Conservation (phyloP, 2,329 filamentous ascomycete genomes). For the Neonectria neomacrospora region DNA sequence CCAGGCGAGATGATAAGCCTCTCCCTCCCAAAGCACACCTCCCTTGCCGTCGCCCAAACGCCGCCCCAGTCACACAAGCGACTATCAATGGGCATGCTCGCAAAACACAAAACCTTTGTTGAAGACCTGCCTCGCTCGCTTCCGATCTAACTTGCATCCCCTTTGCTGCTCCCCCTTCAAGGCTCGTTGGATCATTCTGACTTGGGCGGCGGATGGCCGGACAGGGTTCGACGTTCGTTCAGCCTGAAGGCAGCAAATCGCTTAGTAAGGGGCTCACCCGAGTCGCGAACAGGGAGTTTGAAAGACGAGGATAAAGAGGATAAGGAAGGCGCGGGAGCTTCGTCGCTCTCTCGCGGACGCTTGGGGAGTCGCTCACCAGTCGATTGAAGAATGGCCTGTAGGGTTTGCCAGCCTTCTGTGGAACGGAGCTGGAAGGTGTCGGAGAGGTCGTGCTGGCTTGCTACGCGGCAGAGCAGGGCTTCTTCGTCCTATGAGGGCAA, state of each 20-base stretch:
- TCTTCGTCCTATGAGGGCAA: conserved; percentile 80
- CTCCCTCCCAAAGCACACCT: background rate
- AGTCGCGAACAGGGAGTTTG: conserved; percentile 47
- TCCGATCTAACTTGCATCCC: background rate
- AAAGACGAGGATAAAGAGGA: conserved; percentile 43
- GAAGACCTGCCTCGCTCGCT: conserved; percentile 9
- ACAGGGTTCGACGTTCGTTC: conserved; percentile 54
- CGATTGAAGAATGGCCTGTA: conserved; percentile 93
- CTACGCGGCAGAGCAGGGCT: conserved; percentile 84
- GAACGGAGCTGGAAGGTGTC: conserved; percentile 86
- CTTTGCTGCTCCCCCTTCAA: conserved; percentile 8
- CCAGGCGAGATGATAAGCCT: conserved; percentile 5
- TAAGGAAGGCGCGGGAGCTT: conserved; percentile 43
- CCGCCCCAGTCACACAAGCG: conserved; percentile 17
- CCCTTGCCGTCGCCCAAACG: conserved; percentile 15
- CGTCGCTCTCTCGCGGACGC: conserved; percentile 63
- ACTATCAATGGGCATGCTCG: conserved; percentile 13
- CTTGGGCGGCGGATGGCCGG: conserved; percentile 41
- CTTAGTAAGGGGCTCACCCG: conserved; percentile 71
- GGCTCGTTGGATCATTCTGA: conserved; percentile 25
- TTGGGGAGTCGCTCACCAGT: conserved; percentile 96
- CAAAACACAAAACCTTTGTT: conserved; percentile 24
- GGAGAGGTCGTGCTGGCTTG: conserved; percentile 80
- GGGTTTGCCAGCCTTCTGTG: conserved; percentile 91
- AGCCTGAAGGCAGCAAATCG: conserved; percentile 74